phyloP scores from a whole-genome alignment of 2,329 filamentous ascomycete genomes.

The Fusarium stilboides region DNA sequence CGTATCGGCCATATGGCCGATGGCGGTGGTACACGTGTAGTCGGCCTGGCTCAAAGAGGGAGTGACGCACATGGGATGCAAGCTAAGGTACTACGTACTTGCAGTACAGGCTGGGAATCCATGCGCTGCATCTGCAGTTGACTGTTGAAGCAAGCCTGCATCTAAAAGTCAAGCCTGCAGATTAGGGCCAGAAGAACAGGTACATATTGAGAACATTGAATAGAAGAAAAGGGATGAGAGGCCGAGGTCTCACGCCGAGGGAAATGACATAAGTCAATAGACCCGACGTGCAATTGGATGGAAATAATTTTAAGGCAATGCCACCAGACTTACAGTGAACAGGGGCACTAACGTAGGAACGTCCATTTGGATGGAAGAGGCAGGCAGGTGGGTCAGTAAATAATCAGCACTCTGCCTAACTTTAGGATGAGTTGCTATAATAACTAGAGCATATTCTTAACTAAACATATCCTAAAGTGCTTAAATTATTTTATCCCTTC shows the following conservation, averaged over 20 bases:
- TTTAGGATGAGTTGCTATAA: no score
- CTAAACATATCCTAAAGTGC: no score
- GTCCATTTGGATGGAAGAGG: conserved; percentile 14
- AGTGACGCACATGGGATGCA: conserved; percentile 30
- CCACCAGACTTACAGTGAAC: conserved; percentile 12
- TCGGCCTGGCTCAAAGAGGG: conserved; percentile 20
- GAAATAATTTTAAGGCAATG: conserved; percentile 27
- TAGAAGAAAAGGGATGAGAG: neutral
- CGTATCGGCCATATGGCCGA: neutral
- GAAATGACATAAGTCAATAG: conserved; percentile 22
- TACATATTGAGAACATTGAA: neutral
- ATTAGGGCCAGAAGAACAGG: neutral
- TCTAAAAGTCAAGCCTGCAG: neutral
- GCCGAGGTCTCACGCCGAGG: neutral
- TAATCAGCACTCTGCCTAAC: no score
- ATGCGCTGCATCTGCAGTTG: conserved; percentile 5
- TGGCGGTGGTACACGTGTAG: conserved; percentile 17
- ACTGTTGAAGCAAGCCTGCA: neutral
- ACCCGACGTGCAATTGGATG: conserved; percentile 8
- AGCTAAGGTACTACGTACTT: neutral
- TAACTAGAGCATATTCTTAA: no score
- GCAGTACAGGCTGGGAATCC: conserved; percentile 1
- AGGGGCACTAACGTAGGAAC: conserved; percentile 26
- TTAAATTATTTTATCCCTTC: no score
- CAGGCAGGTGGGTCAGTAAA: no score